phyloP scores from a whole-genome alignment of 2,329 filamentous ascomycete genomes.

The Xylaria sp. region DNA sequence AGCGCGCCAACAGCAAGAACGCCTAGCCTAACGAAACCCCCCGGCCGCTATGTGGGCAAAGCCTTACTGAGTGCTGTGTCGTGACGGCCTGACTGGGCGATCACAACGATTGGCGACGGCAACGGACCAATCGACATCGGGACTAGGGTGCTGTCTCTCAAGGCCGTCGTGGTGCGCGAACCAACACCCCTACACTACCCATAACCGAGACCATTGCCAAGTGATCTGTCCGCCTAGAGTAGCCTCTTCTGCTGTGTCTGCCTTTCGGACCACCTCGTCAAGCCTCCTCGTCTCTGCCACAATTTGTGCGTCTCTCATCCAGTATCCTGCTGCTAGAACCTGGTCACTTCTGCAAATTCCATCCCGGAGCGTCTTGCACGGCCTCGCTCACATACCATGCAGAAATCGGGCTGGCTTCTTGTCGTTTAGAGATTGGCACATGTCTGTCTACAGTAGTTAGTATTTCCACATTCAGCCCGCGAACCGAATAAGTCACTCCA shows the following conservation, averaged over 20 bases:
- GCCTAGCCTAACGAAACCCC: conserved; percentile 41
- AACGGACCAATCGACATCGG: conserved; percentile 26
- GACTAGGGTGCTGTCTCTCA: conserved; percentile 12
- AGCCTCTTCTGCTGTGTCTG: conserved; percentile 35
- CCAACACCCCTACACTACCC: conserved; percentile 7
- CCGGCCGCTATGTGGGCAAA: conserved; percentile 34
- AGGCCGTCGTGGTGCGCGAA: conserved; percentile 36
- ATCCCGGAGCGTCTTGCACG: conserved; percentile 42
- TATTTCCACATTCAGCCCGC: conserved; percentile 49
- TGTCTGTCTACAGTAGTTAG: conserved; percentile 24
- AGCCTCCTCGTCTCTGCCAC: conserved; percentile 41
- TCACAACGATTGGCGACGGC: conserved; percentile 35
- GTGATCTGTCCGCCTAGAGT: conserved; percentile 38
- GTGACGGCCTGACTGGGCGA: conserved; percentile 34
- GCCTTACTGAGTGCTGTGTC: conserved; percentile 32
- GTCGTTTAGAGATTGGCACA: conserved; percentile 24
- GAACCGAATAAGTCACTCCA: conserved; percentile 43
- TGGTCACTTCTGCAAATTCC: conserved; percentile 22
- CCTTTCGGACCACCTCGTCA: conserved; percentile 44
- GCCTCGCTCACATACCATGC: conserved; percentile 43
- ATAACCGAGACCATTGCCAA: conserved; percentile 28
- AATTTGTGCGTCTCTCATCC: conserved; percentile 31
- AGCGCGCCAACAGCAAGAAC: conserved; percentile 39
- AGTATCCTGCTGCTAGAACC: conserved; percentile 15
- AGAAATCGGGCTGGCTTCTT: conserved; percentile 27